Base-by-base conservation (phyloP, 1,284 basidiomycete genomes). In the Cutaneotrichosporon dermatis region DNA sequence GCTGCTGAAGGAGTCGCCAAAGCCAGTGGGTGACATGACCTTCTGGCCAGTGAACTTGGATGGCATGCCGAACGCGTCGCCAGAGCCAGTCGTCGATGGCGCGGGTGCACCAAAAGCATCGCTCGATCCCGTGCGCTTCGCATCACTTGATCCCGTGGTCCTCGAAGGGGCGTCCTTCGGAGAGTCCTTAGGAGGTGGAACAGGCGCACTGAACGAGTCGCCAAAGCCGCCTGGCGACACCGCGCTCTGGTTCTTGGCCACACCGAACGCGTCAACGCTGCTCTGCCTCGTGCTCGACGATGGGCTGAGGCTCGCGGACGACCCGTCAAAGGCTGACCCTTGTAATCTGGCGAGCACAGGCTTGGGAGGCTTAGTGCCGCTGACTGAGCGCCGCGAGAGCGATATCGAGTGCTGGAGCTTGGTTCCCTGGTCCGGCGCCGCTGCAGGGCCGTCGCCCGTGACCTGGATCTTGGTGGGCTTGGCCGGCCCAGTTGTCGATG, bases 201-300 rank as follows among this genome's bases (percentile, higher is more conserved):
- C n/a, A 6, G 46, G 34, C 12, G 46, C 37, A 6, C 37, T 33
- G 33, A 58, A 58, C n/a, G 57, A 54, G 41, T 58, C 51, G 12
- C 51, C 50, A 35, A 58, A 58, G 33, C 57, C 57, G 15, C 51
- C 35, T 1, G 61, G 59, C 40, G 61, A 60, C 5, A 58, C n/a
- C 4, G 37, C 10, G 15, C 12, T 11, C 37, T 25, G 50, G 54
- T 45, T 34, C 43, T 45, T 34, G 54, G 48, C 10, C 54, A 72
- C 69, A 11, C 68, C 68, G 61, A 75, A 73, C 0, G 72, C 70
- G 44, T 76, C 74, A 11, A 69, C 43, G 34, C 62, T 58, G 36
- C 12, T 5, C 4, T 9, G 6, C 6, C 33, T 13, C 4, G 12
- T n/a, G 33, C n/a, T 25, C 7, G 46, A 11, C 46, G 46, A 5